These are phyloP conservation scores for Flammula alnicola DNA, from an alignment of 1,284 basidiomycete species.

Conservation along the genomic window DNA sequence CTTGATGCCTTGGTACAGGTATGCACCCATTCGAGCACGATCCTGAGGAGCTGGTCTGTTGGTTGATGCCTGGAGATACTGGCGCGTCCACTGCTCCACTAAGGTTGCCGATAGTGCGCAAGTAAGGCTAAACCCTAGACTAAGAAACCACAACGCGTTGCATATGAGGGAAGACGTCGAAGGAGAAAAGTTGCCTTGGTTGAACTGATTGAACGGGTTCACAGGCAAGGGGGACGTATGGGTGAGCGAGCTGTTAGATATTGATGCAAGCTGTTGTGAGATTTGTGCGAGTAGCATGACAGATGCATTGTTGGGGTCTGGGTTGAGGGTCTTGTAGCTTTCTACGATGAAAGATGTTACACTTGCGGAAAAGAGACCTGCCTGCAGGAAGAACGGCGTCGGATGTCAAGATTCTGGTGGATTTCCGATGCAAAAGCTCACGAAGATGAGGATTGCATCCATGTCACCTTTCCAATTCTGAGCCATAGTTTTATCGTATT, in stretches of 20 bases:
- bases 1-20: slow-evolving; percentile 39
- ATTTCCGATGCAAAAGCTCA: slow-evolving; percentile 23
- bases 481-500: slow-evolving; percentile 35
- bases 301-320: slow-evolving; percentile 36
- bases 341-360: slow-evolving; percentile 51
- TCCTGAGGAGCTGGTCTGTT: slow-evolving; percentile 41
- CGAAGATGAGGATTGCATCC: slow-evolving; percentile 50
- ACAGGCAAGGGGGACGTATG: not conserved
- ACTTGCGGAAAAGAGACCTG: slow-evolving; percentile 51
- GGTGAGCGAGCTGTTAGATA: slow-evolving; percentile 20
- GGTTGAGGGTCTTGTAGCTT: slow-evolving; percentile 41
- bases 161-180: slow-evolving; percentile 32
- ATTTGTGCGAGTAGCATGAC: slow-evolving; percentile 39
- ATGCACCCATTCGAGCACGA: slow-evolving; percentile 41
- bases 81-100: slow-evolving; percentile 38
- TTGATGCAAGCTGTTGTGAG: slow-evolving; percentile 31
- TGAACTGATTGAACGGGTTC: not conserved
- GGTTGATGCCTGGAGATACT: slow-evolving; percentile 38
- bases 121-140: slow-evolving; percentile 34
- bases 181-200: slow-evolving; percentile 15
- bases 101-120: slow-evolving; percentile 39
- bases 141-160: slow-evolving; percentile 43
- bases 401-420: not conserved
- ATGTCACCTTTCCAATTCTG: slow-evolving; percentile 49
- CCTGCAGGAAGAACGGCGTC: slow-evolving; percentile 26